A percentile compares a stretch with the other conserved stretches of the same genome.
Evolutionary conservation across 148 eudicot species (phyloP).

Genomic region (Diospyros lotus): DNA sequence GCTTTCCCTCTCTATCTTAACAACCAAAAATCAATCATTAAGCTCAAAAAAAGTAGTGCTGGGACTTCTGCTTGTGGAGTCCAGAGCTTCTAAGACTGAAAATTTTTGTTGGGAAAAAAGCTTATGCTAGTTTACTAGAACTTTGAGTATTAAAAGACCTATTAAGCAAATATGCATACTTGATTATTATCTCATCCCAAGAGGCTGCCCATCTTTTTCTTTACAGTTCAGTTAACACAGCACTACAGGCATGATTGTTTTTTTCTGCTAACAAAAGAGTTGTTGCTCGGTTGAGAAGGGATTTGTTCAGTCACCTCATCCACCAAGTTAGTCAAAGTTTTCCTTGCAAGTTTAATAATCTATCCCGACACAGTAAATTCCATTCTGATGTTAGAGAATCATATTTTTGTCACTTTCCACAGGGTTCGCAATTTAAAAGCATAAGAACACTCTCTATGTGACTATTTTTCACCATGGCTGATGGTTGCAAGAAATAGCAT

Average conservation of each 20-base stretch:
- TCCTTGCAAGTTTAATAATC: neutral
- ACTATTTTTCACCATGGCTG: neutral
- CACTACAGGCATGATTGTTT: slow-evolving; percentile 76
- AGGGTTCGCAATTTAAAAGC: slow-evolving; percentile 2
- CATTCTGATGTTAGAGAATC: slow-evolving; percentile 5
- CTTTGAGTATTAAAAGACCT: too few relatives aligned
- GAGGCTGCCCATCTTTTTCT: neutral
- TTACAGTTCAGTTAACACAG: slow-evolving; percentile 74
- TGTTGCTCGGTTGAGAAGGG: slow-evolving; percentile 80
- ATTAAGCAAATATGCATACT: neutral
- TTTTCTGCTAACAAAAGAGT: slow-evolving; percentile 82
- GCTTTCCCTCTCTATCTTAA: neutral
- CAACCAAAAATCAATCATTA: neutral
- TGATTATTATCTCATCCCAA: neutral
- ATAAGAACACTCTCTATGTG: slow-evolving; percentile 1
- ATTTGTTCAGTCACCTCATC: slow-evolving; percentile 65
- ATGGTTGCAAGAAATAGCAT: slow-evolving; percentile 76
- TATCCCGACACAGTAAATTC: neutral
- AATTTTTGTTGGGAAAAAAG: neutral
- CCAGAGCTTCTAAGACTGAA: neutral
- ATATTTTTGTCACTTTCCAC: neutral
- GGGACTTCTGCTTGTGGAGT: neutral
- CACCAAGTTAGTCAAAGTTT: neutral
- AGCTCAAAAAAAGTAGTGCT: neutral
- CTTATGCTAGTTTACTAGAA: neutral